phyloP scores from a whole-genome alignment of 2,329 filamentous ascomycete species.

The Hymenoscyphus repandus region DNA sequence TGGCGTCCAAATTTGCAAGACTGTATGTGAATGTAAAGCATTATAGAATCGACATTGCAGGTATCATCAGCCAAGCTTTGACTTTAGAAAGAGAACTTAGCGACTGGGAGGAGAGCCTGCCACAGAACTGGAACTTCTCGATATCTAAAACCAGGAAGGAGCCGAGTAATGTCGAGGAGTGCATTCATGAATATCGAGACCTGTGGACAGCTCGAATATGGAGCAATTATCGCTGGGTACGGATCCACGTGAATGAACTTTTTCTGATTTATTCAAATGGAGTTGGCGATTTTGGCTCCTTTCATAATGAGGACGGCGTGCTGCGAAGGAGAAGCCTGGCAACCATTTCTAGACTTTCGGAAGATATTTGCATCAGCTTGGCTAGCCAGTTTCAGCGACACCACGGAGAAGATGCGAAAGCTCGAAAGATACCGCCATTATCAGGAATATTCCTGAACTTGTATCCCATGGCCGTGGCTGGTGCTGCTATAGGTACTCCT shows the following conservation, averaged over 20 bases:
- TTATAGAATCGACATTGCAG: neutral
- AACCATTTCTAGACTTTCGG: conserved; percentile 17
- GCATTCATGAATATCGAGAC: conserved; percentile 20
- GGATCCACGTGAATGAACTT: conserved; percentile 23
- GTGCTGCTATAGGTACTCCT: conserved; percentile 17
- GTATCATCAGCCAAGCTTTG: conserved; percentile 11
- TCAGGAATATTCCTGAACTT: conserved; percentile 19
- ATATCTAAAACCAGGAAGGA: neutral
- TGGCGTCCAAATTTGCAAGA: conserved; percentile 14
- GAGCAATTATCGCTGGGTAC: conserved; percentile 21
- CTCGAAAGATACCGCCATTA: conserved; percentile 10
- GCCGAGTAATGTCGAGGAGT: conserved; percentile 5
- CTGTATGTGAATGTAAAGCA: conserved; percentile 10
- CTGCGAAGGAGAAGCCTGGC: conserved; percentile 12
- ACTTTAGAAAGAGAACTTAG: conserved; percentile 16
- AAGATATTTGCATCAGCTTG: conserved; percentile 22
- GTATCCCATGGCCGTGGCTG: conserved; percentile 20
- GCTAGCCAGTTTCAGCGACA: conserved; percentile 12
- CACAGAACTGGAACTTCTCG: conserved; percentile 16
- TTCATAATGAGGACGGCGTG: conserved; percentile 5
- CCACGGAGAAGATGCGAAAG: neutral
- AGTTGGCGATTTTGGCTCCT: neutral
- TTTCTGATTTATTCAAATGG: conserved; percentile 14
- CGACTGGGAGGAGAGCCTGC: conserved; percentile 16
- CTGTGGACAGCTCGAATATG: conserved; percentile 23